Conservation (phyloP, 441 rosid genomes). For the Pelargonium fulgidum region DNA sequence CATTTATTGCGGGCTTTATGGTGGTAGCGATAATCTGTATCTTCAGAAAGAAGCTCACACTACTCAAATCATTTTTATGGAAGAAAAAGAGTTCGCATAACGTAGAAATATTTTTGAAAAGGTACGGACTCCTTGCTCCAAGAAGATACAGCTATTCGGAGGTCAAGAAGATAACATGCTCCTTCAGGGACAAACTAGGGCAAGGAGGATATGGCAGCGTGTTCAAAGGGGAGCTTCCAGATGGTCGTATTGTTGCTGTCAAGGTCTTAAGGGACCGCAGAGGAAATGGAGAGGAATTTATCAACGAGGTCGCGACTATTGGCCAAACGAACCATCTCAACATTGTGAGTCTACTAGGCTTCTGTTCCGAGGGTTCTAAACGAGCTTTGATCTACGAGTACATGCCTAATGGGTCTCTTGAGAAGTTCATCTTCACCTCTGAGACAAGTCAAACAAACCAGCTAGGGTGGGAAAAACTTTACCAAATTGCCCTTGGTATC, state of each 20-base stretch:
- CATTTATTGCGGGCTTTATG: no score
- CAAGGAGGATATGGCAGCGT: conserved; percentile 40
- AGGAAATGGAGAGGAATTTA: conserved; percentile 29
- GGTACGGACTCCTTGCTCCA: no score
- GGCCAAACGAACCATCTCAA: conserved; percentile 30
- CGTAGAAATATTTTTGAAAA: no score
- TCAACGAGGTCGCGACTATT: conserved; percentile 28
- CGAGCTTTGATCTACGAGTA: conserved; percentile 30
- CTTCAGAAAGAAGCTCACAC: no score
- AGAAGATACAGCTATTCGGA: no score
- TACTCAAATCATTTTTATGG: no score
- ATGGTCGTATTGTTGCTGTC: conserved; percentile 33
- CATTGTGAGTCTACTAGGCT: conserved; percentile 28
- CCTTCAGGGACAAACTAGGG: conserved; percentile 32
- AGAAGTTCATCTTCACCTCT: conserved; percentile 24
- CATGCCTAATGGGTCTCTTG: conserved; percentile 36
- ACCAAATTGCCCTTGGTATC: conserved; percentile 33
- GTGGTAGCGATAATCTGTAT: no score
- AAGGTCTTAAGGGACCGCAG: conserved; percentile 29
- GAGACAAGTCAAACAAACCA: conserved; percentile 11
- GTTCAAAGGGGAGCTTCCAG: conserved; percentile 33
- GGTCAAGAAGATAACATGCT: no score
- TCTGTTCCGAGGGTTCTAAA: conserved; percentile 25
- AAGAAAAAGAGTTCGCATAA: no score
- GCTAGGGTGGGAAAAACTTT: conserved; percentile 35